Conservation (phyloP, 306 rosid species). For the Rosa multiflora region DNA sequence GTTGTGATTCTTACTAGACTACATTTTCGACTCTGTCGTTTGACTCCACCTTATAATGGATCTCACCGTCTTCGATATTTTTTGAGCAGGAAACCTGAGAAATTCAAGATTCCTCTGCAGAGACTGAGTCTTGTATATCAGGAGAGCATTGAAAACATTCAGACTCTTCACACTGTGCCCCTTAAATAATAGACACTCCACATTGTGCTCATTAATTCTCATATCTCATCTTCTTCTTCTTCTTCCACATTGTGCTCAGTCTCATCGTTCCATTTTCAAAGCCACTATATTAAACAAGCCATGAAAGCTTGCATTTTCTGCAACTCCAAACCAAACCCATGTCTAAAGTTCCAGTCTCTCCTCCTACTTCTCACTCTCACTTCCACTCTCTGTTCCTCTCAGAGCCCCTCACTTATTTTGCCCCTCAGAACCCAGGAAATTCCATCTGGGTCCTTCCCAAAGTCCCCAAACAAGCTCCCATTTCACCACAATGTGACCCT, state of each 20-base stretch:
- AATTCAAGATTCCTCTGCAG: slow-evolving; percentile 10
- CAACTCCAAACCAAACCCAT: slow-evolving; percentile 21
- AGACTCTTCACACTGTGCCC: neutral
- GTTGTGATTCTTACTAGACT: neutral
- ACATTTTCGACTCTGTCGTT: neutral
- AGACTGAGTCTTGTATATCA: neutral
- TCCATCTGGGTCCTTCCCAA: slow-evolving; percentile 55
- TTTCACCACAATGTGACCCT: slow-evolving; percentile 76
- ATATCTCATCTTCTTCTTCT: neutral
- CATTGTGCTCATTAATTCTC: slow-evolving; percentile 6
- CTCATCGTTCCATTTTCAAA: neutral
- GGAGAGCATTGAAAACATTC: neutral
- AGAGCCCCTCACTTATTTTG: slow-evolving; percentile 36
- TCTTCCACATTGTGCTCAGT: slow-evolving; percentile 1
- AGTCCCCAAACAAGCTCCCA: slow-evolving; percentile 65
- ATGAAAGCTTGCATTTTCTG: slow-evolving; percentile 34
- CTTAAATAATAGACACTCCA: slow-evolving; percentile 10
- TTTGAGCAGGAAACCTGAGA: neutral
- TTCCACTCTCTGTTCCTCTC: slow-evolving; percentile 14
- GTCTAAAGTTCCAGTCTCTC: slow-evolving; percentile 24
- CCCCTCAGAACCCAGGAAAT: slow-evolving; percentile 68
- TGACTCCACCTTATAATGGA: neutral
- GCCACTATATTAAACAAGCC: slow-evolving; percentile 7
- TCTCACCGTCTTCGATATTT: slow-evolving; percentile 3
- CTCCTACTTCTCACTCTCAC: slow-evolving; percentile 26